phyloP scores from a whole-genome alignment of 2,329 filamentous ascomycete species.

The Clonostachys sp. region DNA sequence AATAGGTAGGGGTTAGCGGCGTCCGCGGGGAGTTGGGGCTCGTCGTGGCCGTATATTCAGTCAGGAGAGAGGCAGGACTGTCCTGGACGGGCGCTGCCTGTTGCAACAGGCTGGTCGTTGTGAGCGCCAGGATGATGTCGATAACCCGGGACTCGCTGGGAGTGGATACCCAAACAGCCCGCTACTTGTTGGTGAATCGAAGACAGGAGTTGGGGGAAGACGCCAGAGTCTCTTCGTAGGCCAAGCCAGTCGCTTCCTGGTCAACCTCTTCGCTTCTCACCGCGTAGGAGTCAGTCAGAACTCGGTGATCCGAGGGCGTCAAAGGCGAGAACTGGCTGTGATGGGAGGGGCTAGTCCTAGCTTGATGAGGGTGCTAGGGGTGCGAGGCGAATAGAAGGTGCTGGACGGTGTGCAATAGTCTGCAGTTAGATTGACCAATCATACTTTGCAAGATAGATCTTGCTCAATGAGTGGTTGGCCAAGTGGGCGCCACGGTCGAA shows the following conservation, averaged over 20 bases:
- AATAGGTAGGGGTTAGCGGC: constrained; percentile 24
- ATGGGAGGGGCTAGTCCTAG: neutral
- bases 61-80: constrained; percentile 21
- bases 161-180: constrained; percentile 19
- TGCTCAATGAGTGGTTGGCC: neutral
- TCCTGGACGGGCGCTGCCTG: constrained; percentile 22
- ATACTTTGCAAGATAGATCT: neutral
- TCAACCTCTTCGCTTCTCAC: too few relatives aligned
- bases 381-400: neutral
- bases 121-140: constrained; percentile 21
- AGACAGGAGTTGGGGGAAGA: too few relatives aligned
- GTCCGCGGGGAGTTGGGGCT: constrained; percentile 26
- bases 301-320: neutral
- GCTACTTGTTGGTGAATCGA: too few relatives aligned
- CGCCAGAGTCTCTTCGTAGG: too few relatives aligned
- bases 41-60: constrained; percentile 23
- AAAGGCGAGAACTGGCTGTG: neutral
- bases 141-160: constrained; percentile 21
- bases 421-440: neutral
- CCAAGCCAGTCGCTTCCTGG: too few relatives aligned
- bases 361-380: neutral
- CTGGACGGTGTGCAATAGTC: neutral
- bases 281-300: too few relatives aligned
- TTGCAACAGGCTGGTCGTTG: constrained; percentile 23
- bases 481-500: neutral